These are phyloP conservation scores for Tylopilus vinaceipallidus DNA, from an alignment of 768 basidiomycete species.

Conservation along the genomic window DNA sequence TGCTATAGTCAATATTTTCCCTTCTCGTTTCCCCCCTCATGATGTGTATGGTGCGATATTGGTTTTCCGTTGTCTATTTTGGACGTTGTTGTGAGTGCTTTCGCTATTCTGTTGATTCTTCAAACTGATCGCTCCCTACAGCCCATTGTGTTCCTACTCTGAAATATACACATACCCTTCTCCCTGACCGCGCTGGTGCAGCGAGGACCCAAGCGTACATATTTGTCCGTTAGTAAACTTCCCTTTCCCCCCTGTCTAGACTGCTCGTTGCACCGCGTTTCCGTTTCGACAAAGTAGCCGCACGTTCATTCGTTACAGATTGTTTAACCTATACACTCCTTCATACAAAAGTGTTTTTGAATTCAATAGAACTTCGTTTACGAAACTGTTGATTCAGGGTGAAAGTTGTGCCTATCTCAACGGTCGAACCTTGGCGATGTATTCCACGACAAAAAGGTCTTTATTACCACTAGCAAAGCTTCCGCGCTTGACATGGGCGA, in stretches of 20 bases:
- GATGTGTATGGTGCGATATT: conserved; percentile 35
- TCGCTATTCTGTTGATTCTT: background rate
- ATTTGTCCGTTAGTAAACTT: conserved; percentile 18
- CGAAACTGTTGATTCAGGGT: background rate
- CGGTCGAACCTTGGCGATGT: background rate
- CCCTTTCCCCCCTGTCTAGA: conserved; percentile 16
- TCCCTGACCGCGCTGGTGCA: conserved; percentile 14
- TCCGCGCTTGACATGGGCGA: too few relatives aligned
- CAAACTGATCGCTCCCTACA: conserved; percentile 13
- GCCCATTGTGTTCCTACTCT: conserved; percentile 27
- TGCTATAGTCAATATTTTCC: conserved; percentile 19
- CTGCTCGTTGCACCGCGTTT: conserved; percentile 18
- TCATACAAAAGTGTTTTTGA: conserved; percentile 17
- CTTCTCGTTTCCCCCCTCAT: background rate
- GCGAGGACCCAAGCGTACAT: conserved; percentile 21
- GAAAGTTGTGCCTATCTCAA: too few relatives aligned
- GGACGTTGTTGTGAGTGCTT: conserved; percentile 27
- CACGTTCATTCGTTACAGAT: conserved; percentile 26
- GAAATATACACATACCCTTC: conserved; percentile 31
- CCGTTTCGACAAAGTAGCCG: conserved; percentile 18
- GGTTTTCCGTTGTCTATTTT: conserved; percentile 30
- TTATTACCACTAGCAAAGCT: background rate
- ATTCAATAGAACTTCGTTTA: conserved; percentile 25
- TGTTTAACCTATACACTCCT: conserved; percentile 29
- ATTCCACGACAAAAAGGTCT: too few relatives aligned